These are phyloP conservation scores for Penicillium brasilianum DNA, from an alignment of 2,329 filamentous ascomycete species.

Conservation along the genomic window DNA sequence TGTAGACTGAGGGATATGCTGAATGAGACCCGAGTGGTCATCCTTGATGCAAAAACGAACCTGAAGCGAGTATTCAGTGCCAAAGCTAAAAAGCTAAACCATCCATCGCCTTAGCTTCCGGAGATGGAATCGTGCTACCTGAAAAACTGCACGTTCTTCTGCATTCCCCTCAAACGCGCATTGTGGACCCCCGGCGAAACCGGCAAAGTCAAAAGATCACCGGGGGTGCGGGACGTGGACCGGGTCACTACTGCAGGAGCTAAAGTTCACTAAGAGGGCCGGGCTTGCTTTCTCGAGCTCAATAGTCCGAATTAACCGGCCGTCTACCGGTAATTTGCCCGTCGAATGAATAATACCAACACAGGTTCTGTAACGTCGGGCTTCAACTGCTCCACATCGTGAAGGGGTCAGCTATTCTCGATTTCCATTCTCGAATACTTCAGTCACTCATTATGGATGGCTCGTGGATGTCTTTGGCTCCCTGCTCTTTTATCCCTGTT, in stretches of 20 bases:
- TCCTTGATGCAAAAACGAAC: background rate
- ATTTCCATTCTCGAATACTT: background rate
- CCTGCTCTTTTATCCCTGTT: background rate
- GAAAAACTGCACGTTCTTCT: background rate
- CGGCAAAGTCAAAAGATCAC: slow-evolving; percentile 2
- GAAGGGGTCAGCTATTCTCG: background rate
- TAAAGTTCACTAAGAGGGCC: background rate
- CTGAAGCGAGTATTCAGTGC: background rate
- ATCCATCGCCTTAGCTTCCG: background rate
- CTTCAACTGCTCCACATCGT: slow-evolving; percentile 6
- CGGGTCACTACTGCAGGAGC: background rate
- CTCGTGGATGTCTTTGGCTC: background rate
- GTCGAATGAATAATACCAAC: background rate
- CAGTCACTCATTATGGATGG: slow-evolving; percentile 4
- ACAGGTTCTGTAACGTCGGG: slow-evolving; percentile 4
- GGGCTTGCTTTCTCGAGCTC: background rate
- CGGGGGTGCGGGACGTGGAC: background rate
- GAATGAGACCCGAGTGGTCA: background rate
- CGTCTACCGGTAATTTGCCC: slow-evolving; percentile 2
- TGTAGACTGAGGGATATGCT: background rate
- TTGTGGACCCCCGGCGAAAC: background rate
- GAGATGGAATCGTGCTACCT: background rate
- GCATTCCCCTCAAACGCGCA: background rate
- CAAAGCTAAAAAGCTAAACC: background rate
- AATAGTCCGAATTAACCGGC: background rate